A percentile compares a stretch with the other conserved stretches of the same genome.
These are phyloP conservation scores for Myriosclerotinia duriaeana DNA, from an alignment of 2,329 filamentous ascomycete genomes.

Conservation along the genomic window DNA sequence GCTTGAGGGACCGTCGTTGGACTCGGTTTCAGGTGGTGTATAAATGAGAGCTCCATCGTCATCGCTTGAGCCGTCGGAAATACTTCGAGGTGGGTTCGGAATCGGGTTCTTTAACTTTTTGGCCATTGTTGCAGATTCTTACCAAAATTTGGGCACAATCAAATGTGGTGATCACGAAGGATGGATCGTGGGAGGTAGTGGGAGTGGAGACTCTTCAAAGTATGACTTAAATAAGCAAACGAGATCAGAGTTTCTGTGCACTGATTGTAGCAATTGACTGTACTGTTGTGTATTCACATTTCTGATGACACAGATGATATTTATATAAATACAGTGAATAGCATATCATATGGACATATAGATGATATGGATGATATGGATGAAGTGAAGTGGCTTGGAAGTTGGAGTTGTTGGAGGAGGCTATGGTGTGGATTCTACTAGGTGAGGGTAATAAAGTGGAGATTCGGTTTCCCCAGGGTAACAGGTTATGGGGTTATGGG, in stretches of 20 bases:
- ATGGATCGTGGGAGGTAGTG: neutral
- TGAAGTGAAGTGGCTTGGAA: conserved; percentile 5
- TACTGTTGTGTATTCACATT: neutral
- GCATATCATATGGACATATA: no score
- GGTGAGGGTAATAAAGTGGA: no score
- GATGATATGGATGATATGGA: neutral
- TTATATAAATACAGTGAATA: neutral
- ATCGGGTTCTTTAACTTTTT: neutral
- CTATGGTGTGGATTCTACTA: neutral
- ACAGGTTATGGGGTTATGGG: no score
- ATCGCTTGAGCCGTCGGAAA: neutral
- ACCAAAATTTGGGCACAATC: neutral
- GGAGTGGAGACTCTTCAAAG: neutral
- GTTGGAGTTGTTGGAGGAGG: neutral
- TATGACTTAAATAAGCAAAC: conserved; percentile 2
- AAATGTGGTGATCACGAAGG: conserved; percentile 6
- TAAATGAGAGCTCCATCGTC: conserved; percentile 17
- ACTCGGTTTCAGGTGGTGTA: conserved; percentile 15
- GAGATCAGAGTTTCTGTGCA: neutral
- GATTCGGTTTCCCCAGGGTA: no score
- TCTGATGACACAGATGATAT: neutral
- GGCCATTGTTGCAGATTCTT: conserved; percentile 8
- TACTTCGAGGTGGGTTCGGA: neutral
- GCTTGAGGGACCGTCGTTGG: neutral
- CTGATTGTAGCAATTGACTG: no score